phyloP scores from a whole-genome alignment of 441 rosid genomes.

The Adansonia gregorii region DNA sequence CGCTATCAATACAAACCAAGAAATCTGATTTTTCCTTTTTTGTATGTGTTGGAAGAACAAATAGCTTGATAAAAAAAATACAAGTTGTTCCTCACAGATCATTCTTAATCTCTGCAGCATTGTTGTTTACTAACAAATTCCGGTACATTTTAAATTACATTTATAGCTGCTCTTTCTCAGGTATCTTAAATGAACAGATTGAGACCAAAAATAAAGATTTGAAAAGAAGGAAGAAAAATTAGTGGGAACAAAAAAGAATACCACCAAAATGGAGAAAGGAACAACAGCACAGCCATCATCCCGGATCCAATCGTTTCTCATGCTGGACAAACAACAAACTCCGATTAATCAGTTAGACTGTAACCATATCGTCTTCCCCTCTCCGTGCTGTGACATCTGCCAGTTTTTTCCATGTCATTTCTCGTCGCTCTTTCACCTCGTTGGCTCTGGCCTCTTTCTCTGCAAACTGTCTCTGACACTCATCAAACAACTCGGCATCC shows the following conservation, averaged over 20 bases:
- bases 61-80: conserved; percentile 22
- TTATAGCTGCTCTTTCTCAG: conserved; percentile 32
- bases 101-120: conserved; percentile 41
- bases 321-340: conserved; percentile 17
- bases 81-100: conserved; percentile 30
- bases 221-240: conserved; percentile 11
- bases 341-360: conserved; percentile 40
- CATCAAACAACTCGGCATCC: too few species aligned
- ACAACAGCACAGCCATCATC: conserved; percentile 21
- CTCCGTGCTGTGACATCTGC: conserved; percentile 67
- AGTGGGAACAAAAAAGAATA: conserved; percentile 37
- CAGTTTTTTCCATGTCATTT: too few species aligned
- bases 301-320: conserved; percentile 18
- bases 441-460: too few species aligned
- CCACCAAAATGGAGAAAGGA: conserved; percentile 37
- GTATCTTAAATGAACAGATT: conserved; percentile 35
- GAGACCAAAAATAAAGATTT: conserved; percentile 26
- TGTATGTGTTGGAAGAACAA: conserved; percentile 15
- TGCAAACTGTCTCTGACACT: too few species aligned
- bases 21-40: not conserved
- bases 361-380: conserved; percentile 65
- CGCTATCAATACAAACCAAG: not conserved
- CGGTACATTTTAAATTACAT: conserved; percentile 46
- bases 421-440: too few species aligned
- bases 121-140: conserved; percentile 37